These are phyloP conservation scores for Capsella bursapastoris DNA, from an alignment of 345 rosid genomes.

Conservation along the genomic window DNA sequence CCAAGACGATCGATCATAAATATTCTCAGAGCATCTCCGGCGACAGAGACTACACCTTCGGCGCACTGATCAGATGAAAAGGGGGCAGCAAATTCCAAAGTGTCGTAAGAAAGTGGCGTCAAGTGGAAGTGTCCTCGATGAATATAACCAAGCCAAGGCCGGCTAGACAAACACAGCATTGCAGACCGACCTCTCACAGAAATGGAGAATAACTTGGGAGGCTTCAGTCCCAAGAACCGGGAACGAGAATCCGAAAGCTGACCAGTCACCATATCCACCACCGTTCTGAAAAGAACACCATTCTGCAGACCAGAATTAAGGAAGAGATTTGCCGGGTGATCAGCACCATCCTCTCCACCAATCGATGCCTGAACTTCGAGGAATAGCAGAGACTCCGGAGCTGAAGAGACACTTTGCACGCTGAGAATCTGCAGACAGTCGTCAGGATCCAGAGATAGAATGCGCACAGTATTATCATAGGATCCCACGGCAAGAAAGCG, in stretches of 20 bases:
- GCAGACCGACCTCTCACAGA: constrained; percentile 87
- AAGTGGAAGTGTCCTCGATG: constrained; percentile 94
- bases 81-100: constrained; percentile 93
- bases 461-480: constrained; percentile 88
- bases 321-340: constrained; percentile 97
- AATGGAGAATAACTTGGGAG: constrained; percentile 90
- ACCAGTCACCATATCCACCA: constrained; percentile 98
- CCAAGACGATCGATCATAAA: constrained; percentile 94
- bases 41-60: constrained; percentile 96
- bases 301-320: constrained; percentile 93
- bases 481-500: constrained; percentile 98
- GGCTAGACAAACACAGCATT: constrained; percentile 94
- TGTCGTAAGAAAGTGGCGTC: constrained; percentile 95
- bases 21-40: constrained; percentile 93
- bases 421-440: constrained; percentile 97
- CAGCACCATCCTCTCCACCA: constrained; percentile 99
- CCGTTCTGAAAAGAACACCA: constrained; percentile 93
- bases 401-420: constrained; percentile 94
- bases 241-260: constrained; percentile 98
- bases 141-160: constrained; percentile 99
- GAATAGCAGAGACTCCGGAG: constrained; percentile 96
- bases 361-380: constrained; percentile 97
- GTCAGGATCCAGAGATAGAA: constrained; percentile 97
- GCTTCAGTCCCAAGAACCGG: constrained; percentile 87
- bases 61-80: constrained; percentile 99